phyloP scores from a whole-genome alignment of 768 basidiomycete genomes.

The Lactarius hengduanensis region DNA sequence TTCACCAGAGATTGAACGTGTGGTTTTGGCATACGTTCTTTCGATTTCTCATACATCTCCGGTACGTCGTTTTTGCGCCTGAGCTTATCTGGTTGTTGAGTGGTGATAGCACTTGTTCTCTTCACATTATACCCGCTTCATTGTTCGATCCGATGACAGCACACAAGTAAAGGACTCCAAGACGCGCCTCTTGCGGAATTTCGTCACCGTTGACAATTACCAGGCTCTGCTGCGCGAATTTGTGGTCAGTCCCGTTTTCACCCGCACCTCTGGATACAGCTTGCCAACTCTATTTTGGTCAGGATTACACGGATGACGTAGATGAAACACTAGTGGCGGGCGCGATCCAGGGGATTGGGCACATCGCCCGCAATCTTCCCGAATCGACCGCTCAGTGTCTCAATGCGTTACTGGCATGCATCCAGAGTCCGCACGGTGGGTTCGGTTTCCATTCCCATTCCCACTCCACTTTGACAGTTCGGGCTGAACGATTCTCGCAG shows the following conservation, averaged over 20 bases:
- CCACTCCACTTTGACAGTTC: conserved; percentile 5
- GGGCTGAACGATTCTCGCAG: conserved; percentile 40
- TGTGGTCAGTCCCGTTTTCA: conserved; percentile 52
- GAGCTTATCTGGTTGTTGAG: conserved; percentile 1
- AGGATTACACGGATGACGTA: conserved; percentile 83
- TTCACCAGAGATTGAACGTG: conserved; percentile 71
- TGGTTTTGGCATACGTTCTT: conserved; percentile 69
- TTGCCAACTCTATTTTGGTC: not conserved
- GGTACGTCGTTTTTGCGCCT: conserved; percentile 44
- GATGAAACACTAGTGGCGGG: conserved; percentile 70
- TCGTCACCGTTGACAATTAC: conserved; percentile 67
- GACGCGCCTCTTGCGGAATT: conserved; percentile 64
- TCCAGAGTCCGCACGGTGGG: conserved; percentile 68
- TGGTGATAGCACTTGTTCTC: conserved; percentile 57
- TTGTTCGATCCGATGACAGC: conserved; percentile 67
- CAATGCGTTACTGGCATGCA: conserved; percentile 71
- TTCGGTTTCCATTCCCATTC: not conserved
- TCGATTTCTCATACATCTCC: conserved; percentile 63
- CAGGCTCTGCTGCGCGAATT: conserved; percentile 77
- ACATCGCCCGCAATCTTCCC: conserved; percentile 65
- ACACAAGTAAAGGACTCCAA: conserved; percentile 69
- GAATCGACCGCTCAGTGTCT: conserved; percentile 71
- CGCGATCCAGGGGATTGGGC: conserved; percentile 77
- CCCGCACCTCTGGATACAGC: not conserved
- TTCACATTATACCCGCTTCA: conserved; percentile 61